phyloP scores from a whole-genome alignment of 148 eudicot species.

The Cornus controversa region DNA sequence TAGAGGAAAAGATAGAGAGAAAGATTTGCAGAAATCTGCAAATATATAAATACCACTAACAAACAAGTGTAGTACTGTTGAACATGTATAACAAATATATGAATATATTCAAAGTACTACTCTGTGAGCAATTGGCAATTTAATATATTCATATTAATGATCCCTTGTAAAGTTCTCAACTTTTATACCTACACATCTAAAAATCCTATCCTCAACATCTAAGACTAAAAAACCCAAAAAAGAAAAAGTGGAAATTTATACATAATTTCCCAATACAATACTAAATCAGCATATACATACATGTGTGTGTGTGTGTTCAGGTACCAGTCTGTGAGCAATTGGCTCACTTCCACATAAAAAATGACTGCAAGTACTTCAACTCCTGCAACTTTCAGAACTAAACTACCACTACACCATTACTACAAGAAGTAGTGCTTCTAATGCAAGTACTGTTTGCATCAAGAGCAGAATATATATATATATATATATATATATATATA shows the following conservation, averaged over 20 bases:
- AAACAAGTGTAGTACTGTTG: too few species aligned
- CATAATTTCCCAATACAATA: not conserved
- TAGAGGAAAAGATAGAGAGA: too few species aligned
- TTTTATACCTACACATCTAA: too few species aligned
- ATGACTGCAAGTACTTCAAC: not conserved
- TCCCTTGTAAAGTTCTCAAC: too few species aligned
- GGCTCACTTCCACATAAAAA: not conserved
- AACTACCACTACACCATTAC: not conserved
- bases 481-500: too few species aligned
- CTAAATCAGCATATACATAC: too few species aligned
- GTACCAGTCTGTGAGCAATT: not conserved
- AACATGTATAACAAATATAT: too few species aligned
- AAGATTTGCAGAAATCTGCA: not conserved
- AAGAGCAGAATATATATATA: not conserved
- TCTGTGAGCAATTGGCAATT: too few species aligned
- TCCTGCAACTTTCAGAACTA: not conserved
- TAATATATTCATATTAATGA: too few species aligned
- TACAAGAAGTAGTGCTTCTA: not conserved
- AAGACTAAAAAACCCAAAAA: not conserved
- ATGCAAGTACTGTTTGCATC: slow-evolving; percentile 9
- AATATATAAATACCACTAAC: too few species aligned
- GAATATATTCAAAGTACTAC: too few species aligned
- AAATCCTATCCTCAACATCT: not conserved
- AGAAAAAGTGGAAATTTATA: not conserved
- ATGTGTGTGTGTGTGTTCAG: too few species aligned